Conservation (phyloP, 148 eudicot genomes). For the Amaranthus cruentus region DNA sequence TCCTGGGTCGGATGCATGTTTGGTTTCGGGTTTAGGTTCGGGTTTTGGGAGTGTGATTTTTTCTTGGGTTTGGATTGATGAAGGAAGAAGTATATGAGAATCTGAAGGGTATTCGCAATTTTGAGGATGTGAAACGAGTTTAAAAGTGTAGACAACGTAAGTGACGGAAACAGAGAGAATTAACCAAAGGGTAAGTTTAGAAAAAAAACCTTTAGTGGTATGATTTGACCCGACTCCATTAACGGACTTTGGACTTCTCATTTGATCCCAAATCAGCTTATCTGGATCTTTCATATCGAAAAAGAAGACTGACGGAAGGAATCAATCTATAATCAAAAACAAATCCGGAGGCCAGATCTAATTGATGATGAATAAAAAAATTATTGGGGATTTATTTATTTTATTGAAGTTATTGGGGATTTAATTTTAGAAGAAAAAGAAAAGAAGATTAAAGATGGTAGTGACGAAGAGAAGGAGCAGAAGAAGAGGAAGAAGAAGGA, state of each 20-base stretch:
- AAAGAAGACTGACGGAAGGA: neutral
- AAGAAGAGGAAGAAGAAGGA: neutral
- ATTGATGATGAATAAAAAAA: no score
- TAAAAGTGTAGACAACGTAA: slow-evolving; percentile 66
- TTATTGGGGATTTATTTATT: no score
- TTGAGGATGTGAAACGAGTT: slow-evolving; percentile 41
- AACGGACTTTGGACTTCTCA: slow-evolving; percentile 25
- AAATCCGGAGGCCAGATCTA: neutral
- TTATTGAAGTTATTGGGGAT: no score
- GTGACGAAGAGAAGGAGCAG: neutral
- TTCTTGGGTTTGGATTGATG: no score
- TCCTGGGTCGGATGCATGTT: neutral
- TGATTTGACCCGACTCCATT: neutral
- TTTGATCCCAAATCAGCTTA: slow-evolving; percentile 52
- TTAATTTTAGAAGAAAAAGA: neutral
- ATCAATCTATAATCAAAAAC: neutral
- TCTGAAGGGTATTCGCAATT: slow-evolving; percentile 17
- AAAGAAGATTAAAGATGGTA: neutral
- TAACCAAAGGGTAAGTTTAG: slow-evolving; percentile 51
- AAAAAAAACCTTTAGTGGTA: slow-evolving; percentile 8
- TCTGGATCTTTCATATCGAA: slow-evolving; percentile 31
- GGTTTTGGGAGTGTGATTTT: neutral
- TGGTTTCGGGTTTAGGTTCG: neutral
- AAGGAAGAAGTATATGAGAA: no score
- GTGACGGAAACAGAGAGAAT: slow-evolving; percentile 60